These are phyloP conservation scores for Enterocytospora artemiae DNA, from an alignment of 371 early-diverging fungal species.

Conservation along the genomic window DNA sequence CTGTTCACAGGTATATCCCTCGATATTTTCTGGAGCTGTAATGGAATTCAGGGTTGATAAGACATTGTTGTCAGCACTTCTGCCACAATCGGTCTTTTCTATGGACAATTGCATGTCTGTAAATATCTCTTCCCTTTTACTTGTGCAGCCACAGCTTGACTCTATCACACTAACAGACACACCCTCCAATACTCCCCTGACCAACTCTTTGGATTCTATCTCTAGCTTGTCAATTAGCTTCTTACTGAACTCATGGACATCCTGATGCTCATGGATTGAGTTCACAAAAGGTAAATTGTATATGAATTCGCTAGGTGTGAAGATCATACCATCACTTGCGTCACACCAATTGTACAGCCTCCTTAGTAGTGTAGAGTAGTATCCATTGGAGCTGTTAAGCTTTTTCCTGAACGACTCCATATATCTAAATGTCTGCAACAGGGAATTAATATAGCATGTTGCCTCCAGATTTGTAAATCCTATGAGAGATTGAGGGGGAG, in stretches of 20 bases:
- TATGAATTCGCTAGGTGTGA: conserved; percentile 10
- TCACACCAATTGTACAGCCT: conserved; percentile 63
- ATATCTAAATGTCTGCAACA: conserved; percentile 86
- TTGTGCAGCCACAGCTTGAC: conserved; percentile 48
- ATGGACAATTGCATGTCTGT: conserved; percentile 53
- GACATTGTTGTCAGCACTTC: conserved; percentile 60
- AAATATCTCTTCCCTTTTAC: conserved; percentile 52
- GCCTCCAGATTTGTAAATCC: conserved; percentile 94
- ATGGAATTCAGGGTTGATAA: conserved; percentile 79
- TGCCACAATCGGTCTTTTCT: not conserved
- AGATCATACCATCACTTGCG: conserved; percentile 9
- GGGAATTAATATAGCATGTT: conserved; percentile 96
- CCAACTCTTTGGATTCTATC: conserved; percentile 46
- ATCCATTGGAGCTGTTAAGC: conserved; percentile 21
- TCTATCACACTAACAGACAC: conserved; percentile 31
- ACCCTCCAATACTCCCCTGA: conserved; percentile 51
- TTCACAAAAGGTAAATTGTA: conserved; percentile 30
- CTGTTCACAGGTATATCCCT: conserved; percentile 74
- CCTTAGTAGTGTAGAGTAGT: conserved; percentile 59
- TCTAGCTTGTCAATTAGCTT: conserved; percentile 54
- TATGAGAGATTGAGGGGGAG: no score
- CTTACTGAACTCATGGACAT: conserved; percentile 58
- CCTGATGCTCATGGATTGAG: conserved; percentile 53
- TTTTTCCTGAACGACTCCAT: conserved; percentile 78
- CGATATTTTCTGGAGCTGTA: conserved; percentile 69